Percentiles rank a stretch among this genome's conserved stretches.
These are phyloP conservation scores for Lactarius deliciosus DNA, from an alignment of 768 basidiomycete genomes.

Conservation along the genomic window DNA sequence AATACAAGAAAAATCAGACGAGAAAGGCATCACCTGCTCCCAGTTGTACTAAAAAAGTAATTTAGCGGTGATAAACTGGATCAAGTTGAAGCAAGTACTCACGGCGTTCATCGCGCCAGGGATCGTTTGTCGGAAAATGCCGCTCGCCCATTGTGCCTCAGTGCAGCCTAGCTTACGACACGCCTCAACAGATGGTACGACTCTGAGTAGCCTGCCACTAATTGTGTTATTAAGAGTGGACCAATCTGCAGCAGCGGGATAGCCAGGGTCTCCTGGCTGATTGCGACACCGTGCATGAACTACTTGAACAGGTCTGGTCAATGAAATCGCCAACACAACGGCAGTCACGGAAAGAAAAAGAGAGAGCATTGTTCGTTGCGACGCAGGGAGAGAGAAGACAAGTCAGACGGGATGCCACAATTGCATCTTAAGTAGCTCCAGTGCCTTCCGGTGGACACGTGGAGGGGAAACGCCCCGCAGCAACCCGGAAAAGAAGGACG, in stretches of 20 bases:
- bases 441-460: neutral
- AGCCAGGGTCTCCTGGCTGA: conserved; percentile 26
- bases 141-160: conserved; percentile 23
- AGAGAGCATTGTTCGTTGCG: neutral
- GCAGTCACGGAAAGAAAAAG: neutral
- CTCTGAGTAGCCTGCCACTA: conserved; percentile 17
- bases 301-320: neutral
- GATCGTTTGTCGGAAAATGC: conserved; percentile 22
- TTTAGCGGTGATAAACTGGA: neutral
- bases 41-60: conserved; percentile 22
- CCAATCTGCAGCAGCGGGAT: conserved; percentile 21
- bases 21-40: conserved; percentile 21
- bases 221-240: conserved; percentile 21
- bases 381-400: neutral
- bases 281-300: conserved; percentile 24
- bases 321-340: neutral
- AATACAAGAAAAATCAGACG: neutral
- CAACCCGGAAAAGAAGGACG: neutral
- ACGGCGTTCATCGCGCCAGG: conserved; percentile 28
- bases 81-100: neutral
- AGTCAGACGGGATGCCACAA: neutral
- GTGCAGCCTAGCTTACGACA: conserved; percentile 23
- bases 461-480: neutral
- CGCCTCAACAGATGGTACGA: conserved; percentile 22
- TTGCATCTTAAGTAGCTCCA: conserved; percentile 2